Evolutionary conservation across 2,329 filamentous ascomycete species (phyloP), one percentile per base, ranked within the genome.

Genomic region (Phaeosphaeria sp.): DNA sequence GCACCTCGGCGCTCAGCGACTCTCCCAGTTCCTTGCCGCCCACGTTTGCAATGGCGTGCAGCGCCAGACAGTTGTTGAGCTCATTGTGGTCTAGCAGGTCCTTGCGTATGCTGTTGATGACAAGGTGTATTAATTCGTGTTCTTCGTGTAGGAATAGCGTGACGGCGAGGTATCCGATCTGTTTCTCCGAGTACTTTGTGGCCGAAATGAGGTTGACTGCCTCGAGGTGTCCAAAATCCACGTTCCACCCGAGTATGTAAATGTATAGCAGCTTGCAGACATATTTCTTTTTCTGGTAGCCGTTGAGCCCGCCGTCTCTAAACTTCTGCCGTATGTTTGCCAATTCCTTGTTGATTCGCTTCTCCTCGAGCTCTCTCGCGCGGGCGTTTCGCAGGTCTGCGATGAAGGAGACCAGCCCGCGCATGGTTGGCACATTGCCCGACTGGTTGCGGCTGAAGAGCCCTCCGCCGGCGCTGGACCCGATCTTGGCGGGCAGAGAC

Each of bases 201-300:
- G 94, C 93, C 25, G 94, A 97, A 68, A 99, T 96, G 72, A 99
- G 87, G 75, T 98, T 98, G 75, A 99, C 94, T 33, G 96, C 96
- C 81, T 99, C 95, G 67, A 99, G 88, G 76, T 99, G 95, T 55
- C 95, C 95, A 78, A 99, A 99, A 78, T 98, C 96, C 80, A 99
- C 94, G 77, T 99, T 94, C 90, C 95, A 99, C 49, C 95, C 95
- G 65, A 99, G 87, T 59, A 99, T 99, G 79, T 99, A 99, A 72
- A 99, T 98, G 79, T 99, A 99, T 61, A 99, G 84, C 67, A 99
- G 87, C 88, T 99, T 99, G 91, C 95, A 99, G 67, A 99, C 95
- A 77, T 99, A 99, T 90, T 99, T 99, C 86, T 99, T 99, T 84
- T 96, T 97, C 83, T 97, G 93, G 76, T 99, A 99, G 66, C 95